These are phyloP conservation scores for Sclerotinia borealis DNA, from an alignment of 2,329 filamentous ascomycete genomes.

Conservation along the genomic window DNA sequence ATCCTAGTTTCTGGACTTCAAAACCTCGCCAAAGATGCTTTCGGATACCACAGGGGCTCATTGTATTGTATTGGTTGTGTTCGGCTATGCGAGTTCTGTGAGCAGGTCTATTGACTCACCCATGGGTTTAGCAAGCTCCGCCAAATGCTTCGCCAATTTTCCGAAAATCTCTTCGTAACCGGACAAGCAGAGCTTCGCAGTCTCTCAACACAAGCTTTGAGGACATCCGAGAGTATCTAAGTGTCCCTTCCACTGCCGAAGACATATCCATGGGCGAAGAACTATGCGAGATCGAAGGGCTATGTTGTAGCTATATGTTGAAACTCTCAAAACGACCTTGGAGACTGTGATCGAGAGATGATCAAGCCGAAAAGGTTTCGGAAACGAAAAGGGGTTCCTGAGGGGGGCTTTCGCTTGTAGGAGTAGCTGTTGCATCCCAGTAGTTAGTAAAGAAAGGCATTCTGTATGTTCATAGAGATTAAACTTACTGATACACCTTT, in stretches of 20 bases:
- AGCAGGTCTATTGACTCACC: background rate
- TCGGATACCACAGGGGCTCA: too few relatives aligned
- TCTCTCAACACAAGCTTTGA: rapidly evolving
- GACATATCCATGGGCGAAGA: background rate
- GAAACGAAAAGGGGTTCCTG: background rate
- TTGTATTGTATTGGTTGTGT: too few relatives aligned
- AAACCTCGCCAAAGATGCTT: background rate
- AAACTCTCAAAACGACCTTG: background rate
- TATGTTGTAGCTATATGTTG: background rate
- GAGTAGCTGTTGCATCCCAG: background rate
- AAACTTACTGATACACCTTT: background rate
- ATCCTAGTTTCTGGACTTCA: background rate
- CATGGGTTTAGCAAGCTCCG: background rate
- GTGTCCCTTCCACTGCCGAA: background rate
- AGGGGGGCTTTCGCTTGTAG: background rate
- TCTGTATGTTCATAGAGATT: background rate
- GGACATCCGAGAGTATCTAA: background rate
- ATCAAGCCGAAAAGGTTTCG: too few relatives aligned
- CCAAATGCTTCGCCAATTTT: background rate
- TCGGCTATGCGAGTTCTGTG: background rate
- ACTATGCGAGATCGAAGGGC: background rate
- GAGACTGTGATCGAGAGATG: rapidly evolving
- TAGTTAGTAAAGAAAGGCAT: background rate
- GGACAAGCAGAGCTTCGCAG: background rate
- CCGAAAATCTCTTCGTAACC: background rate